Conservation (phyloP, 2,329 filamentous ascomycete species). For the Cordyceps fumosorosea region DNA sequence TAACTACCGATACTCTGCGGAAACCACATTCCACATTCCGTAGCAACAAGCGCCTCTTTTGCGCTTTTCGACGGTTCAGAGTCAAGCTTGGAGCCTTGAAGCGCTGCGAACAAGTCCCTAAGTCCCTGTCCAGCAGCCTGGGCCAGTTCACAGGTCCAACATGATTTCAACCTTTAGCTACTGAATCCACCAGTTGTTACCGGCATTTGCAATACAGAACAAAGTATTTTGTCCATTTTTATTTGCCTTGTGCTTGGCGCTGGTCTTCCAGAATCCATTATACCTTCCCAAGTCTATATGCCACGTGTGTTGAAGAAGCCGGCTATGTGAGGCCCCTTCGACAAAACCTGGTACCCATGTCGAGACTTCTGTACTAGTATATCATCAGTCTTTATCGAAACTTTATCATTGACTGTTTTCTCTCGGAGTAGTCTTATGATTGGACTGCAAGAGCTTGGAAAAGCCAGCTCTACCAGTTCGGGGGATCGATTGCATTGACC, state of each 20-base stretch:
- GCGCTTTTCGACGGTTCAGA: not conserved
- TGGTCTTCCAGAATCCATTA: not conserved
- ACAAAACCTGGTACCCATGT: not conserved
- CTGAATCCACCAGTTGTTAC: not conserved
- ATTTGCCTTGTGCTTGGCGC: not conserved
- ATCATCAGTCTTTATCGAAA: no score
- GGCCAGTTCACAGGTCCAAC: not conserved
- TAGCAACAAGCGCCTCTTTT: not conserved
- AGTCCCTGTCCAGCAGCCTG: no score
- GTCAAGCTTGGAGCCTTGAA: no score
- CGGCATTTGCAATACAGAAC: not conserved
- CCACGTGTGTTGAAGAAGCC: slow-evolving; percentile 10
- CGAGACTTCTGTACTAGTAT: no score
- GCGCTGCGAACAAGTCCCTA: not conserved
- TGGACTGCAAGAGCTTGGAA: not conserved
- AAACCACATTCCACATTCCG: not conserved
- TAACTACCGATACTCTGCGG: not conserved
- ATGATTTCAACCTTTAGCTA: not conserved
- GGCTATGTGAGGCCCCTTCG: not conserved
- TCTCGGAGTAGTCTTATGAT: not conserved
- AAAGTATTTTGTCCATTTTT: not conserved
- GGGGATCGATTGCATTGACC: not conserved
- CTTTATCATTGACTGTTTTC: no score
- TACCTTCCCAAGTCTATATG: not conserved
- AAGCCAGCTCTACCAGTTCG: not conserved